Percentiles rank a stretch among this genome's conserved stretches.
Conservation (phyloP, 371 early-diverging fungal genomes). For the Modicella reniformis region DNA sequence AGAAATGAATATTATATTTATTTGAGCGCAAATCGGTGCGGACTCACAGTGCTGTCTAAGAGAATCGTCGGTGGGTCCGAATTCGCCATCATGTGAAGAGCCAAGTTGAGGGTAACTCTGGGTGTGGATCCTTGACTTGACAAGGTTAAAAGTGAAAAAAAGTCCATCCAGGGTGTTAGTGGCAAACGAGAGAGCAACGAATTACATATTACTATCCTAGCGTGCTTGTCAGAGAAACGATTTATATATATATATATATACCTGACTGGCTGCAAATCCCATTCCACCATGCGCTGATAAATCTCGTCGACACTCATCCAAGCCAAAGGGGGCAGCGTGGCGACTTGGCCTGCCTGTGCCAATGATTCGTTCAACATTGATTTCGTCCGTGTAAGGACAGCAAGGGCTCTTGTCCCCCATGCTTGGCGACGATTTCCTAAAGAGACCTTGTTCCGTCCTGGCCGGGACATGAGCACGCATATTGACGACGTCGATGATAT, state of each 20-base stretch:
- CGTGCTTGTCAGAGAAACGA: neutral
- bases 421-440: conserved; percentile 51
- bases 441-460: conserved; percentile 37
- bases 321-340: neutral
- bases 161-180: neutral
- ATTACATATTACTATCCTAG: no score
- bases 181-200: no score
- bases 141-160: neutral
- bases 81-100: conserved; percentile 53
- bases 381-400: conserved; percentile 36
- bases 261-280: conserved; percentile 52
- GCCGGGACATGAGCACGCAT: conserved; percentile 44
- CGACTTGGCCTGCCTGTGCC: neutral
- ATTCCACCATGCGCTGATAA: conserved; percentile 46
- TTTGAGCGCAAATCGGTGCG: conserved; percentile 34
- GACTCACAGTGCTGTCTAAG: conserved; percentile 40
- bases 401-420: conserved; percentile 45
- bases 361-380: conserved; percentile 7
- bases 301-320: conserved; percentile 56
- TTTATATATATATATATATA: no score
- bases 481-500: conserved; percentile 39
- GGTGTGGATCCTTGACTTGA: conserved; percentile 51
- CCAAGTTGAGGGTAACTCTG: conserved; percentile 47
- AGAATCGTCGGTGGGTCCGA: conserved; percentile 44
- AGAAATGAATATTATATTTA: neutral